Conservation (phyloP, 2,329 filamentous ascomycete species). For the Sporothrix brasiliensis region DNA sequence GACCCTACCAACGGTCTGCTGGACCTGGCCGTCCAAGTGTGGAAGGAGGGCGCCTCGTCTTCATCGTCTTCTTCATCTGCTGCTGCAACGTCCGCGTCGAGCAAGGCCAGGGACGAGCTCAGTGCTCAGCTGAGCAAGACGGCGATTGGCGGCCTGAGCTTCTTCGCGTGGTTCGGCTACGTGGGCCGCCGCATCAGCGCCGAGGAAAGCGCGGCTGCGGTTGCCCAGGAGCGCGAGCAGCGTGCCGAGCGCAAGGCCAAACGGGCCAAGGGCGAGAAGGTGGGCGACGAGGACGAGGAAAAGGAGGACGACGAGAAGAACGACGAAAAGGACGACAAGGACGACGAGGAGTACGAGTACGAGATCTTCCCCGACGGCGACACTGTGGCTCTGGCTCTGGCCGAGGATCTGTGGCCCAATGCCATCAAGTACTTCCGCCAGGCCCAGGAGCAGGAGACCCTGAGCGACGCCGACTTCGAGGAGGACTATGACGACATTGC, state of each 20-base stretch:
- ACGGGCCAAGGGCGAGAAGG: slow-evolving; percentile 44
- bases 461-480: slow-evolving; percentile 73
- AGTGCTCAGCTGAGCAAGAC: slow-evolving; percentile 61
- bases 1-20: slow-evolving; percentile 83
- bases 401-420: slow-evolving; percentile 85
- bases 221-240: slow-evolving; percentile 58
- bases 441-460: slow-evolving; percentile 69
- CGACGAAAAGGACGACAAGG: slow-evolving; percentile 52
- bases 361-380: slow-evolving; percentile 91
- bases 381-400: slow-evolving; percentile 75
- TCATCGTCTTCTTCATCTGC: no score
- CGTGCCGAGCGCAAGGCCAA: slow-evolving; percentile 28
- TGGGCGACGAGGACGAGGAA: slow-evolving; percentile 44
- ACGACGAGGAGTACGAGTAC: slow-evolving; percentile 58
- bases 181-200: slow-evolving; percentile 69
- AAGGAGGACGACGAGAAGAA: slow-evolving; percentile 40
- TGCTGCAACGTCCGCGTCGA: neutral
- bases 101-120: slow-evolving; percentile 42
- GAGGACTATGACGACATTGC: slow-evolving; percentile 60
- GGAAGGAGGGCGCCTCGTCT: slow-evolving; percentile 55
- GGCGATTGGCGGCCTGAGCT: slow-evolving; percentile 69
- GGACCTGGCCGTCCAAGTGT: slow-evolving; percentile 70
- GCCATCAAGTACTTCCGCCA: slow-evolving; percentile 89
- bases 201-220: slow-evolving; percentile 68
- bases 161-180: slow-evolving; percentile 90